These are phyloP conservation scores for Xylaria sp. DNA, from an alignment of 2,329 filamentous ascomycete species.

Conservation along the genomic window DNA sequence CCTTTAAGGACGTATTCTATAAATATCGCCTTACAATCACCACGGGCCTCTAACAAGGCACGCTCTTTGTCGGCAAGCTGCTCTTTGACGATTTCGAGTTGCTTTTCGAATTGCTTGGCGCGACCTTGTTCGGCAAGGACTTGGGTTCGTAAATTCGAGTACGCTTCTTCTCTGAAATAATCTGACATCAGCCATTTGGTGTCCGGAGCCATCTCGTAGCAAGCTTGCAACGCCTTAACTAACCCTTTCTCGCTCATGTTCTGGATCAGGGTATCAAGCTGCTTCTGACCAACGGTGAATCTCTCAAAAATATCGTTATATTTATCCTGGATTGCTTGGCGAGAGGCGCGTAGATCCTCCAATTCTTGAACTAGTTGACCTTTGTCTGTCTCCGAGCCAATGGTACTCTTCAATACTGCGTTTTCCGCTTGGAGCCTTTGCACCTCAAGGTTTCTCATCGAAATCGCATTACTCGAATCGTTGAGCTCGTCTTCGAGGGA, in stretches of 20 bases:
- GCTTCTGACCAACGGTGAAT: slow-evolving; percentile 61
- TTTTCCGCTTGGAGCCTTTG: slow-evolving; percentile 68
- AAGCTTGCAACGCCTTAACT: slow-evolving; percentile 49
- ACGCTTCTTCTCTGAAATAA: slow-evolving; percentile 58
- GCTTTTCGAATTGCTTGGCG: slow-evolving; percentile 49
- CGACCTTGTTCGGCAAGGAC: slow-evolving; percentile 56
- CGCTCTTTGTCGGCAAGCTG: slow-evolving; percentile 60
- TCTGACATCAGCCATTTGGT: slow-evolving; percentile 51
- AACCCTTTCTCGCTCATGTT: slow-evolving; percentile 61
- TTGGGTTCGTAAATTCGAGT: slow-evolving; percentile 57
- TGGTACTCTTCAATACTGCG: slow-evolving; percentile 59
- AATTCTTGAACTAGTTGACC: slow-evolving; percentile 60
- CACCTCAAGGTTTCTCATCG: slow-evolving; percentile 55
- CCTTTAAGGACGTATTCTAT: slow-evolving; percentile 28
- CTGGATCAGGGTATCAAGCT: slow-evolving; percentile 60
- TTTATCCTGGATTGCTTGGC: slow-evolving; percentile 58
- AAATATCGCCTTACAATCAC: slow-evolving; percentile 54
- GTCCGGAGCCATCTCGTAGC: slow-evolving; percentile 39
- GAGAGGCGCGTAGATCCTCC: slow-evolving; percentile 58
- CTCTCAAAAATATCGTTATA: slow-evolving; percentile 64
- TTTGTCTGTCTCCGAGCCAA: slow-evolving; percentile 60
- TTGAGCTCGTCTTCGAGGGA: slow-evolving; percentile 66
- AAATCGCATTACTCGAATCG: slow-evolving; percentile 49
- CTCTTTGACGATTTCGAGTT: slow-evolving; percentile 50
- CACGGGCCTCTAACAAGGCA: slow-evolving; percentile 57